Evolutionary conservation across 129 eudicot genomes (phyloP).

Genomic region (Ambrosia trifida): DNA sequence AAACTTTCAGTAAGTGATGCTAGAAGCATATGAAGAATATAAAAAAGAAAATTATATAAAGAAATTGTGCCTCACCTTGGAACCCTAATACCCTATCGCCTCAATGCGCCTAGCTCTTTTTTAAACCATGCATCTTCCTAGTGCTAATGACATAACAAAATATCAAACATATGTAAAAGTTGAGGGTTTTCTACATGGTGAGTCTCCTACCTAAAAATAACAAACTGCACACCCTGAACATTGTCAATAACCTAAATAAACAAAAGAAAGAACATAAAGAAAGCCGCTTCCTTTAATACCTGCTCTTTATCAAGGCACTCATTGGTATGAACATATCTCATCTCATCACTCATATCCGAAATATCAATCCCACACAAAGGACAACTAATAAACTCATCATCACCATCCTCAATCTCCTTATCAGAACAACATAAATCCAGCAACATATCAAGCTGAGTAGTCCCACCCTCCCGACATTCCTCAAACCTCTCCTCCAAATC

Average conservation of each 20-base stretch:
- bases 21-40: too few species aligned
- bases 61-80: too few species aligned
- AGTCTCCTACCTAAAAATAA: conserved; percentile 13
- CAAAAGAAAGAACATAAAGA: conserved; percentile 3
- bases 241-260: background rate
- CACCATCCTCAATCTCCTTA: conserved; percentile 20
- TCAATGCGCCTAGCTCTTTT: too few species aligned
- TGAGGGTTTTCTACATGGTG: background rate
- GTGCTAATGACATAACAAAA: background rate
- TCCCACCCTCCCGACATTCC: conserved; percentile 41
- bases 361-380: conserved; percentile 79
- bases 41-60: too few species aligned
- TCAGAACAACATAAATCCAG: conserved; percentile 69
- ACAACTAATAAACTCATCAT: conserved; percentile 43
- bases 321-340: conserved; percentile 70
- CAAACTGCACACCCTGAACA: conserved; percentile 17
- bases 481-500: conserved; percentile 20
- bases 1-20: too few species aligned
- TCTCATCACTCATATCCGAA: conserved; percentile 57
- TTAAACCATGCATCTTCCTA: background rate
- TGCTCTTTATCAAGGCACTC: conserved; percentile 73
- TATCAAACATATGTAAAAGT: background rate
- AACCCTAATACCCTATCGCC: too few species aligned
- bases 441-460: conserved; percentile 60
- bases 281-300: conserved; percentile 33